These are phyloP conservation scores for Xylaria intraflava DNA, from an alignment of 495 filamentous ascomycete species.

Conservation along the genomic window DNA sequence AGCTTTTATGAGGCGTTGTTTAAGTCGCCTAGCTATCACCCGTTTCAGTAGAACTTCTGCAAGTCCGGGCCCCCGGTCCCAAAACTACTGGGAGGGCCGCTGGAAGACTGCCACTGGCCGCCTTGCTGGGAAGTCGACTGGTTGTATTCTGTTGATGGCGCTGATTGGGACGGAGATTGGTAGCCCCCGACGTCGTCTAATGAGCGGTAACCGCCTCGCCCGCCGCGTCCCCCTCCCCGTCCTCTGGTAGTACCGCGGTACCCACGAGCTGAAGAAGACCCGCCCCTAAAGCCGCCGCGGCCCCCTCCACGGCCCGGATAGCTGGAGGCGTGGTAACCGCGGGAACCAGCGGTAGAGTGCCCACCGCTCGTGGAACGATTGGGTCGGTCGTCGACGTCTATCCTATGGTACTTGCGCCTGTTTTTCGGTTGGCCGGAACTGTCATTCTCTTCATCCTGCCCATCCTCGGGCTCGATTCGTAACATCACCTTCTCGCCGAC, in stretches of 20 bases:
- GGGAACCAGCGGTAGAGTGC: constrained; percentile 26
- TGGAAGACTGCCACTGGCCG: constrained; percentile 17
- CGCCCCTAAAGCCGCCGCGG: constrained; percentile 29
- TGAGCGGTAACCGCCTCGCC: constrained; percentile 40
- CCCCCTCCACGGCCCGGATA: constrained; percentile 46
- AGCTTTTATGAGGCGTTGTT: neutral
- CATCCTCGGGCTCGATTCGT: constrained; percentile 65
- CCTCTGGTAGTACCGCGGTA: constrained; percentile 17
- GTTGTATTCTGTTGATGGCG: constrained; percentile 13
- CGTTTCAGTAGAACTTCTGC: constrained; percentile 20
- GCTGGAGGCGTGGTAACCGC: constrained; percentile 32
- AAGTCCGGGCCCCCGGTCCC: constrained; percentile 18
- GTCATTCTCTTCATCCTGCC: constrained; percentile 51
- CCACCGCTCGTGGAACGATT: constrained; percentile 24
- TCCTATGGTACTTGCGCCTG: constrained; percentile 47
- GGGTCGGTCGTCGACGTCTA: constrained; percentile 42
- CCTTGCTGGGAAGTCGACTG: constrained; percentile 20
- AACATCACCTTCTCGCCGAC: constrained; percentile 83
- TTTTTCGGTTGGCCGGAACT: constrained; percentile 49
- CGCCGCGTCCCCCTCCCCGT: constrained; percentile 34
- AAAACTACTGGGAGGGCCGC: constrained; percentile 6
- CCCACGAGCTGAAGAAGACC: constrained; percentile 15
- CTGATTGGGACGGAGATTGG: constrained; percentile 13
- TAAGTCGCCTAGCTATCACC: neutral
- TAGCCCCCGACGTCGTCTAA: constrained; percentile 36